phyloP scores from a whole-genome alignment of 2,329 filamentous ascomycete genomes.

The Arthrobotrys entomopaga region DNA sequence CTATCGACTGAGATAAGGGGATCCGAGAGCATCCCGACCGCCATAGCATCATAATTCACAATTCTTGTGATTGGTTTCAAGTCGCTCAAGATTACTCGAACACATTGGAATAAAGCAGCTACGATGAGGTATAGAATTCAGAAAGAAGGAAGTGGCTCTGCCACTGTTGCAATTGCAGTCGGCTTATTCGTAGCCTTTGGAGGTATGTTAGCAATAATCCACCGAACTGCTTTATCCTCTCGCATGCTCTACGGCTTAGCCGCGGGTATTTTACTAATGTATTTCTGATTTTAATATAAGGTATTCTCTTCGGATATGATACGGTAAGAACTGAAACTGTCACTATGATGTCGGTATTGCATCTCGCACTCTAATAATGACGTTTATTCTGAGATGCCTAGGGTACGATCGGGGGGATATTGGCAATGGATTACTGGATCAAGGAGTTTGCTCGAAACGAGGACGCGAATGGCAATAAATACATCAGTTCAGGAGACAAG shows the following conservation, averaged over 20 bases:
- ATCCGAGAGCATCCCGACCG: too few species aligned
- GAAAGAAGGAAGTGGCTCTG: conserved; percentile 34
- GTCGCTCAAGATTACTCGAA: neutral
- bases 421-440: conserved; percentile 76
- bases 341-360: too few species aligned
- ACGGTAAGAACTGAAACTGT: conserved; percentile 8
- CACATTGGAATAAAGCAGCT: neutral
- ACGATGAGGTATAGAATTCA: conserved; percentile 11
- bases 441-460: conserved; percentile 72
- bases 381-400: neutral
- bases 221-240: conserved; percentile 60
- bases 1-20: too few species aligned
- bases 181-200: conserved; percentile 76
- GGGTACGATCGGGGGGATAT: conserved; percentile 74
- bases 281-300: conserved; percentile 59
- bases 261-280: neutral
- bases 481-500: conserved; percentile 67
- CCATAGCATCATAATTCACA: too few species aligned
- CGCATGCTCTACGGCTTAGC: too few species aligned
- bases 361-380: neutral
- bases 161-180: conserved; percentile 65
- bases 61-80: too few species aligned
- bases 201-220: conserved; percentile 61
- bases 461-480: conserved; percentile 56
- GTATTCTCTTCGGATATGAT: conserved; percentile 36